Conservation (phyloP, 176 grass and related monocot species). For the Phoenix roebelenii region DNA sequence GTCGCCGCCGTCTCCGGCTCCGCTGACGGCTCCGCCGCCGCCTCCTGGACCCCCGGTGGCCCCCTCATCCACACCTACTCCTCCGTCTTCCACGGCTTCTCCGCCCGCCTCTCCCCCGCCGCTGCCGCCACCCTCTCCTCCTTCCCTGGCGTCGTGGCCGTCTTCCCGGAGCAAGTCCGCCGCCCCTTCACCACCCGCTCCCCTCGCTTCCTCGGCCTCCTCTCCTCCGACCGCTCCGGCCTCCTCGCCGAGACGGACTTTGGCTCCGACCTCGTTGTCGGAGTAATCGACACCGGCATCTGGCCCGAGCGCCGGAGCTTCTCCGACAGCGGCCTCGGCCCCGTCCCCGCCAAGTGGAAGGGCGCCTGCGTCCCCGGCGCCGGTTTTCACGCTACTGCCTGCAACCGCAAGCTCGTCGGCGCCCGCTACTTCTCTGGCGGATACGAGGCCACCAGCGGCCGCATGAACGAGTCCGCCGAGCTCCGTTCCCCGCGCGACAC, state of each 20-base stretch:
- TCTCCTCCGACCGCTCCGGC: conserved; percentile 66
- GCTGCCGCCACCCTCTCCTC: conserved; percentile 27
- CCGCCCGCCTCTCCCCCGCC: conserved; percentile 44
- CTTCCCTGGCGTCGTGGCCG: conserved; percentile 44
- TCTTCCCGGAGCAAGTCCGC: conserved; percentile 59
- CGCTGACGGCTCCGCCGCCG: not conserved
- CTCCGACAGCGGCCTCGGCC: conserved; percentile 46
- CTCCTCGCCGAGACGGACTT: conserved; percentile 84
- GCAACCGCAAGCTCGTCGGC: conserved; percentile 83
- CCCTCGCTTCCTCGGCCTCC: conserved; percentile 52
- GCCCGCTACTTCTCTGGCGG: conserved; percentile 67
- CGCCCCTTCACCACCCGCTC: conserved; percentile 59
- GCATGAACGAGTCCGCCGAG: conserved; percentile 81
- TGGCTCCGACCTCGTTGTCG: conserved; percentile 70
- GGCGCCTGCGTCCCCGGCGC: conserved; percentile 51
- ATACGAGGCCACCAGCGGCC: conserved; percentile 75
- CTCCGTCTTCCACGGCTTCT: conserved; percentile 70
- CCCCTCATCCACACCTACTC: conserved; percentile 86
- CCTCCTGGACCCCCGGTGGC: conserved; percentile 42
- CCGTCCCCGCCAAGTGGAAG: conserved; percentile 45
- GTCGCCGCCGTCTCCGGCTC: conserved; percentile 31
- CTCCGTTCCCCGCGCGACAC: conserved; percentile 67
- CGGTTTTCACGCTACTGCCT: conserved; percentile 47
- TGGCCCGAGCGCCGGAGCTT: conserved; percentile 67
- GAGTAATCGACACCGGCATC: conserved; percentile 78